phyloP scores from a whole-genome alignment of 805 yeast genomes.

The Soucietia sequanensis region DNA sequence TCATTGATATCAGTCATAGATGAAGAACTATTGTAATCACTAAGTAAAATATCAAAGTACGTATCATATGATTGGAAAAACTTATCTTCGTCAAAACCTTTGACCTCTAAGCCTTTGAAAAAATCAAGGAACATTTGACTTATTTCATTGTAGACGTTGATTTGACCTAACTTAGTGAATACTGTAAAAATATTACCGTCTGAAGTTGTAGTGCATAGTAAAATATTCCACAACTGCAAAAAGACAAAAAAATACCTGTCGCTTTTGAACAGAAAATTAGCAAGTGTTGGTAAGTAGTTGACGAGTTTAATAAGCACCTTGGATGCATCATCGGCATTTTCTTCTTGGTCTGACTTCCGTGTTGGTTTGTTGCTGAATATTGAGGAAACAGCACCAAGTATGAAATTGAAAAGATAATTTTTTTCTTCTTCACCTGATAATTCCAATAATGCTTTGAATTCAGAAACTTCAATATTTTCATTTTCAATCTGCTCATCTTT shows the following conservation, averaged over 20 bases:
- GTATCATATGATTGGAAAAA: constrained; percentile 11
- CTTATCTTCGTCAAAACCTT: constrained; percentile 1
- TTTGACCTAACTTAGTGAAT: constrained; percentile 22
- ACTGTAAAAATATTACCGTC: constrained; percentile 17
- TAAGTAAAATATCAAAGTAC: constrained; percentile 12
- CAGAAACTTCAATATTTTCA: constrained; percentile 19
- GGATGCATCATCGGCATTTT: constrained; percentile 9
- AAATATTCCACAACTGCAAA: constrained; percentile 24
- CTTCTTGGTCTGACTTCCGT: constrained; percentile 13
- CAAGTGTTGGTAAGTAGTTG: constrained; percentile 21
- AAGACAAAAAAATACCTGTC: constrained; percentile 16
- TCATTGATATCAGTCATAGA: constrained; percentile 2
- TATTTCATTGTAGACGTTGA: constrained; percentile 26
- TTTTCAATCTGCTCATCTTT: constrained; percentile 11
- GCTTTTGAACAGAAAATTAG: constrained; percentile 20
- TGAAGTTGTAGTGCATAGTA: constrained; percentile 14
- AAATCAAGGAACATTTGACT: constrained; percentile 21
- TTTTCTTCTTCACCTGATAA: constrained; percentile 20
- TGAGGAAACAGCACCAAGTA: constrained; percentile 38
- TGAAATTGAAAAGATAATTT: constrained; percentile 30
- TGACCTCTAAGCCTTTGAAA: constrained; percentile 13
- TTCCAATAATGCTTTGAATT: constrained; percentile 28
- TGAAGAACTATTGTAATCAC: constrained; percentile 6
- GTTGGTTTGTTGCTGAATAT: constrained; percentile 25
- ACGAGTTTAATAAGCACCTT: constrained; percentile 19